Evolutionary conservation across 805 yeast genomes (phyloP).

Genomic region (Starmerella floris): DNA sequence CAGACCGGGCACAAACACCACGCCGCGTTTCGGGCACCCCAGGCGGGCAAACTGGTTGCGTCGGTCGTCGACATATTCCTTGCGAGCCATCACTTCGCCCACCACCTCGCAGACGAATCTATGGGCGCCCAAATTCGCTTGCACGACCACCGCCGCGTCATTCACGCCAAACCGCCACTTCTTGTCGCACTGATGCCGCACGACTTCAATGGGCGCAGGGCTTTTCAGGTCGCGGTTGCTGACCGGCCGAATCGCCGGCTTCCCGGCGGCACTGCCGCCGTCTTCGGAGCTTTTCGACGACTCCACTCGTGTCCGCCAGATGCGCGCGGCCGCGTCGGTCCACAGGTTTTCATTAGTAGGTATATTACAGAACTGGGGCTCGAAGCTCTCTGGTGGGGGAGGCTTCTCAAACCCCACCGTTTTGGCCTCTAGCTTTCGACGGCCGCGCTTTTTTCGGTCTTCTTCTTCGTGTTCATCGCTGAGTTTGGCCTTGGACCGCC

Average conservation of each 20-base stretch:
- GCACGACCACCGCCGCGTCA: slow-evolving; percentile 37
- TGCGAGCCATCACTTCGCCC: slow-evolving; percentile 61
- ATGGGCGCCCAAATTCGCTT: slow-evolving; percentile 38
- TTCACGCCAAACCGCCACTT: slow-evolving; percentile 8
- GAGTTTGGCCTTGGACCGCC: neutral
- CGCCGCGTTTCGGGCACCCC: slow-evolving; percentile 60
- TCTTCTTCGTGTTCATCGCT: slow-evolving; percentile 5
- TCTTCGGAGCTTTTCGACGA: neutral
- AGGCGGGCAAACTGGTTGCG: slow-evolving; percentile 60
- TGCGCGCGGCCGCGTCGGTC: neutral
- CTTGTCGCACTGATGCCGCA: neutral
- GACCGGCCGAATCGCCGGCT: neutral
- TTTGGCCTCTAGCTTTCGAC: slow-evolving; percentile 1
- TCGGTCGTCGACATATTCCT: slow-evolving; percentile 48
- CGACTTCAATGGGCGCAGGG: neutral
- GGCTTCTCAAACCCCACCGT: slow-evolving; percentile 6
- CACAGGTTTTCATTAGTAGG: neutral
- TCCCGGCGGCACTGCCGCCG: neutral
- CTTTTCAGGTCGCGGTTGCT: slow-evolving; percentile 1
- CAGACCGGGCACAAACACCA: slow-evolving; percentile 38
- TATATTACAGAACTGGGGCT: slow-evolving; percentile 7
- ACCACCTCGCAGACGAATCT: slow-evolving; percentile 46
- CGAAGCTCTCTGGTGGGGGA: neutral
- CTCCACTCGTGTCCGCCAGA: neutral
- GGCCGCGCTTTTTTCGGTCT: neutral